Evolutionary conservation across 208 protist species (phyloP).

Genomic region (Tetramitus jugosus): DNA sequence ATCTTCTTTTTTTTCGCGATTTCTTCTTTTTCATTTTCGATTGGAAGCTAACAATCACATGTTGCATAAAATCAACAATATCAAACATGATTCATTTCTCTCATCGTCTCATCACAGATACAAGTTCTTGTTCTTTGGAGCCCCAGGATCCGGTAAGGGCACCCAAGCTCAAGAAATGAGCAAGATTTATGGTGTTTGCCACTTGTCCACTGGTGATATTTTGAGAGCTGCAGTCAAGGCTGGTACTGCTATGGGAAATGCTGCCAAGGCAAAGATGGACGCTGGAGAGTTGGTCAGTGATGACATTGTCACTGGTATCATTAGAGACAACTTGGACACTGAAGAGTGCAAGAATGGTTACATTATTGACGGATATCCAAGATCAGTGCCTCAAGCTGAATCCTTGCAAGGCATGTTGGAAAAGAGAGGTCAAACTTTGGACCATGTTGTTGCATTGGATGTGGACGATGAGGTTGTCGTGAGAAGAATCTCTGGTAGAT

Average conservation of each 20-base stretch:
- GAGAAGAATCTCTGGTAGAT: conserved; percentile 15
- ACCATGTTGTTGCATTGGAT: conserved; percentile 6
- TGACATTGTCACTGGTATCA: conserved; percentile 35
- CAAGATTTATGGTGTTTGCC: conserved; percentile 6
- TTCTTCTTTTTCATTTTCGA: too few relatives aligned
- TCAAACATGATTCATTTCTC: too few relatives aligned
- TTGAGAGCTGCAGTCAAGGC: conserved; percentile 62
- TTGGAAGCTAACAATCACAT: too few relatives aligned
- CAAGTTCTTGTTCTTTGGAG: conserved; percentile 15
- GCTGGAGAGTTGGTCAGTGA: conserved; percentile 36
- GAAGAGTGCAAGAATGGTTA: conserved; percentile 70
- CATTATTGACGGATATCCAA: conserved; percentile 72
- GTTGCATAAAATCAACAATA: too few relatives aligned
- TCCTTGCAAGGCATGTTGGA: not conserved
- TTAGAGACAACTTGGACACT: conserved; percentile 24
- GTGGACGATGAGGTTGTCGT: conserved; percentile 12
- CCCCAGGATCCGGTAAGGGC: conserved; percentile 18
- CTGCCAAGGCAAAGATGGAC: conserved; percentile 15
- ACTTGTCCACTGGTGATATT: conserved; percentile 54
- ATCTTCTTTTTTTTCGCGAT: too few relatives aligned
- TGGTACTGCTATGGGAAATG: conserved; percentile 41
- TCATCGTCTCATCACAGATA: too few relatives aligned
- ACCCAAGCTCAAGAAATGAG: not conserved
- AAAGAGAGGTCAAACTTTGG: not conserved
- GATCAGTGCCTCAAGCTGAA: conserved; percentile 56